Base-by-base conservation (phyloP, 345 rosid species). In the Eucalyptus virginea region DNA sequence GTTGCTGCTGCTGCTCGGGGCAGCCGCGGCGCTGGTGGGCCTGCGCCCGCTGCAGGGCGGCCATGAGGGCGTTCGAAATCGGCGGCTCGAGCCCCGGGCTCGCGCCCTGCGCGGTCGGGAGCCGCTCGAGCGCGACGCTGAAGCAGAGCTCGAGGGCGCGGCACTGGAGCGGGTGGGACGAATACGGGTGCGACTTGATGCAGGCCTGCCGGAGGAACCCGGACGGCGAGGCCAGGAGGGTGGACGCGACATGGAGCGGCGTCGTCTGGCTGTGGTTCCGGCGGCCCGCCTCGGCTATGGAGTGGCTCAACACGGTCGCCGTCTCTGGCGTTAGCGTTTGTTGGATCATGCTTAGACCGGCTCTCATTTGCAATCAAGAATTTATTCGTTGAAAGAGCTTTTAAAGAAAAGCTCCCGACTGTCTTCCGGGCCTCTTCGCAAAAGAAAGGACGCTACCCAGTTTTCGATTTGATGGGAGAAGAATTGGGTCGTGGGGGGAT, bases 151-250 rank as follows among this genome's bases (percentile, higher is more conserved):
- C 99, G 44, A 98, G 93, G 34, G 99, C 99, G 42, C 99, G 94
- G 90, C 99, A 98, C 98, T 98, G 99, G n/a, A 98, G 95, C 1
- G 99, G 99, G 89, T 98, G 99, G 12, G 99, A 98, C 1, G 99
- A 98, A 89, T 97, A 97, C 13, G 99, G 99, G 92, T 98, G 99
- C 4, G 99, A 96, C 89, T 98, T 98, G 91, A 97, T 97, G 91
- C 99, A 98, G 13, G 99, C 99, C 92, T 97, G 99, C 62, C 99
- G 95, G 91, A 98, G 97, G 91, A 87, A 98, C 32, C 99, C 99
- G 32, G 99, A 91, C 26, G 99, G 94, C 19, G 99, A 95, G 7
- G 95, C 92, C 24, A 98, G 89, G 4, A 98, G 97, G 34, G 99
- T 96, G 2, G 99, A 95, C n/a, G 99, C 99, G 88, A 98, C 99